phyloP scores from a whole-genome alignment of 2,329 filamentous ascomycete genomes.

The Phaeoacremonium minimum region DNA sequence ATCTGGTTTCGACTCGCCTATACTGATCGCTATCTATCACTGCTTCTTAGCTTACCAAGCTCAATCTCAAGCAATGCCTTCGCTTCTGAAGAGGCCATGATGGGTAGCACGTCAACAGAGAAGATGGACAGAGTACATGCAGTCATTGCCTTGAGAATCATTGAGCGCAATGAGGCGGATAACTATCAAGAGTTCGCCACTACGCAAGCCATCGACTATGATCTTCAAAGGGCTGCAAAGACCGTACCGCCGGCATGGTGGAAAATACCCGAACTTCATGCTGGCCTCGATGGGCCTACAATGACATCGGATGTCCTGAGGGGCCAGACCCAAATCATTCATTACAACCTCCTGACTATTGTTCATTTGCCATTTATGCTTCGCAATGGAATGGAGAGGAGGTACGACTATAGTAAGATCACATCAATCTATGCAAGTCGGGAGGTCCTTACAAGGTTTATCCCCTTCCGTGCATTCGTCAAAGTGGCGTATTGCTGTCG shows the following conservation, averaged over 20 bases:
- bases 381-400: constrained; percentile 8
- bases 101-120: constrained; percentile 16
- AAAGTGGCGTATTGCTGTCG: constrained; percentile 20
- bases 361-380: constrained; percentile 32
- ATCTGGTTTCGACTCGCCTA: constrained; percentile 38
- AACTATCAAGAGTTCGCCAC: constrained; percentile 15
- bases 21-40: constrained; percentile 37
- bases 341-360: constrained; percentile 27
- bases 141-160: constrained; percentile 27
- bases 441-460: constrained; percentile 26
- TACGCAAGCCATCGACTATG: constrained; percentile 24
- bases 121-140: constrained; percentile 23
- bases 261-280: constrained; percentile 20
- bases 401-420: constrained; percentile 22
- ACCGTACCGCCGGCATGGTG: constrained; percentile 29
- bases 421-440: constrained; percentile 28
- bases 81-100: constrained; percentile 10
- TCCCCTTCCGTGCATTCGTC: constrained; percentile 22
- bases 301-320: constrained; percentile 20
- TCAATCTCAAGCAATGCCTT: constrained; percentile 18
- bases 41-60: constrained; percentile 39
- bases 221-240: constrained; percentile 23
- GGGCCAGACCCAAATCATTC: constrained; percentile 23
- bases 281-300: constrained; percentile 11
- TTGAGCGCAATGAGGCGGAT: constrained; percentile 28